Conservation (phyloP, 2,329 filamentous ascomycete genomes). For the Colletotrichum tropicicola region DNA sequence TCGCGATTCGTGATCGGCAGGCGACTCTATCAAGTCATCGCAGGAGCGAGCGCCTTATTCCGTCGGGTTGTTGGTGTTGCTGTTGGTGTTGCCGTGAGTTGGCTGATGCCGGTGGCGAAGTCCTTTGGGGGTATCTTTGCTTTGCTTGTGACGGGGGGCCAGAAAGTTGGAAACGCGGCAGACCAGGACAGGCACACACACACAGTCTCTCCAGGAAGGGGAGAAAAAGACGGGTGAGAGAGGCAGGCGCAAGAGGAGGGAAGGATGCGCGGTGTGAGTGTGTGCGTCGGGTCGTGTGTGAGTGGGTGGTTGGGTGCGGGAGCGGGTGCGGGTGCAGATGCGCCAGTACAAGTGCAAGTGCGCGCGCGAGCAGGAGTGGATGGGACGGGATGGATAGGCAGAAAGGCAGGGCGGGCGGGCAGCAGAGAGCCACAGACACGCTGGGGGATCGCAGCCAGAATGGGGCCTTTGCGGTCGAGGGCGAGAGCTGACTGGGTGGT, state of each 20-base stretch:
- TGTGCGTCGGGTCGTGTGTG: conserved; percentile 20
- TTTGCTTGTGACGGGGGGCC: background rate
- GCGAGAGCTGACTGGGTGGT: conserved; percentile 8
- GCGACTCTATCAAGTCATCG: conserved; percentile 26
- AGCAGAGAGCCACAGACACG: conserved; percentile 9
- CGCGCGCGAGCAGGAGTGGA: conserved; percentile 16
- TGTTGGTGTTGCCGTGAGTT: background rate
- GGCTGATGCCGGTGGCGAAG: conserved; percentile 24
- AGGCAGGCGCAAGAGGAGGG: conserved; percentile 16
- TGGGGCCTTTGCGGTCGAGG: conserved; percentile 17
- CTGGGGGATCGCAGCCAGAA: conserved; percentile 20
- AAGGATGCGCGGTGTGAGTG: conserved; percentile 25
- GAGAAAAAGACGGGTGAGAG: background rate
- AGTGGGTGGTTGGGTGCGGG: conserved; percentile 21
- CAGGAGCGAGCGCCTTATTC: background rate
- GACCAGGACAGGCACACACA: conserved; percentile 3
- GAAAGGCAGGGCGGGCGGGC: conserved; percentile 7
- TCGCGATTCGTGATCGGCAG: conserved; percentile 29
- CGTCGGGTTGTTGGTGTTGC: background rate
- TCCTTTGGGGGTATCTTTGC: background rate
- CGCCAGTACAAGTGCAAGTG: conserved; percentile 16
- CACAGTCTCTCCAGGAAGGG: background rate
- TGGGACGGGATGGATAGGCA: conserved; percentile 7
- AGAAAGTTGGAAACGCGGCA: conserved; percentile 17
- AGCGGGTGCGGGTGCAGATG: conserved; percentile 22